Percentiles rank a stretch among this genome's conserved stretches.
Evolutionary conservation across 345 rosid genomes (phyloP).

Genomic region (Geranium rotundifolium): DNA sequence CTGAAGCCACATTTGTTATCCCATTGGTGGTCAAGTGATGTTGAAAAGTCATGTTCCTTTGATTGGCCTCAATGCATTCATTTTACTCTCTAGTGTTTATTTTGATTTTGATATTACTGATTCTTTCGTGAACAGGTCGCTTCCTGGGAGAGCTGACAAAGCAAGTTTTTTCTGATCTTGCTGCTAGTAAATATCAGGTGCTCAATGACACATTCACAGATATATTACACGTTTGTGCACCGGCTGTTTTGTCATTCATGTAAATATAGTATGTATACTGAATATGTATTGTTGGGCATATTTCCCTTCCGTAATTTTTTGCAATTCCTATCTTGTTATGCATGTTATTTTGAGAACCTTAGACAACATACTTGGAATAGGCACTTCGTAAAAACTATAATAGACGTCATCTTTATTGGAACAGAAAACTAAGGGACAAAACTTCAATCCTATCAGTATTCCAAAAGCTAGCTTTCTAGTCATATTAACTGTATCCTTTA

Average conservation of each 20-base stretch:
- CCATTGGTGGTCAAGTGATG: no score
- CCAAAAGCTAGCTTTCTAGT: no score
- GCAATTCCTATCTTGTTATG: neutral
- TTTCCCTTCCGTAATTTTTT: neutral
- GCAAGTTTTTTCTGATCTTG: conserved; percentile 86
- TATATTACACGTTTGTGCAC: neutral
- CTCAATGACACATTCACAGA: neutral
- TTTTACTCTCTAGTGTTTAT: neutral
- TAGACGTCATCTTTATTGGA: no score
- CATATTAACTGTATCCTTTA: no score
- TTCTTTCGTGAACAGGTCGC: conserved; percentile 47
- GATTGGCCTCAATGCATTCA: neutral
- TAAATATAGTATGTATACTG: neutral
- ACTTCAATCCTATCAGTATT: no score
- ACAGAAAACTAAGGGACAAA: no score
- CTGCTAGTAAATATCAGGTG: conserved; percentile 97
- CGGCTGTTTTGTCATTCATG: neutral
- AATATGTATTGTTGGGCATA: neutral
- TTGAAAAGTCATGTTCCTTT: neutral
- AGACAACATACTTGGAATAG: no score
- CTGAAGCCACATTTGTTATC: neutral
- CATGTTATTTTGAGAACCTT: neutral
- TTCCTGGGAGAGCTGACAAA: conserved; percentile 91
- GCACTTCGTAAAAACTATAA: no score
- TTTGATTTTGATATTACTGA: neutral